A percentile compares a stretch with the other conserved stretches of the same genome.
Conservation (phyloP, 2,329 filamentous ascomycete species). For the Sporothrix mexicana region DNA sequence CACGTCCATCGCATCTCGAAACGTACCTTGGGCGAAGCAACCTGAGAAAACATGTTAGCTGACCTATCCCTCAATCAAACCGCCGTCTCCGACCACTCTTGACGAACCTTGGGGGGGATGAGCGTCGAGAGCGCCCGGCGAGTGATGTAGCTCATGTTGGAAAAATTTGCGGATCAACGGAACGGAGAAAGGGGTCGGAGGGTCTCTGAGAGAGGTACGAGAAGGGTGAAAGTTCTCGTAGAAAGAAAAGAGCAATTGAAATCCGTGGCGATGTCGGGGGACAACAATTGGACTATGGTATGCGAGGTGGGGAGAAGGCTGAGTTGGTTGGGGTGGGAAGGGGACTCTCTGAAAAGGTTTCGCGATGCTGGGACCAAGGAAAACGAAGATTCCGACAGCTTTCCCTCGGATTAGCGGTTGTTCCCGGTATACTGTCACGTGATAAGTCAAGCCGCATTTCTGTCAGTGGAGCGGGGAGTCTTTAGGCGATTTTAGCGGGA, state of each 20-base stretch:
- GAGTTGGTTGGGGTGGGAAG: conserved; percentile 9
- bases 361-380: conserved; percentile 29
- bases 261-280: conserved; percentile 30
- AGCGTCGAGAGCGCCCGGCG: conserved; percentile 95
- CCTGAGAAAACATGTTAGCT: conserved; percentile 52
- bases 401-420: conserved; percentile 43
- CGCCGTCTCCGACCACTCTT: not conserved
- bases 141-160: conserved; percentile 90
- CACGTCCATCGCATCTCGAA: conserved; percentile 44
- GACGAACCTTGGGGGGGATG: conserved; percentile 93
- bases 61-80: conserved; percentile 14
- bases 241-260: conserved; percentile 24
- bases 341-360: conserved; percentile 31
- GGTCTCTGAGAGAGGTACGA: conserved; percentile 40
- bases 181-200: conserved; percentile 29
- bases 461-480: conserved; percentile 10
- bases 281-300: conserved; percentile 28
- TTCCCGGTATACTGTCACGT: conserved; percentile 44
- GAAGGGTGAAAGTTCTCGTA: conserved; percentile 31
- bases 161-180: conserved; percentile 41
- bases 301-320: conserved; percentile 25
- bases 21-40: conserved; percentile 84
- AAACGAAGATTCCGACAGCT: conserved; percentile 37
- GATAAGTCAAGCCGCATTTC: not conserved
- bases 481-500: not conserved